Evolutionary conservation across 2,329 filamentous ascomycete species (phyloP).

Genomic region (Diaporthe citriasiana): DNA sequence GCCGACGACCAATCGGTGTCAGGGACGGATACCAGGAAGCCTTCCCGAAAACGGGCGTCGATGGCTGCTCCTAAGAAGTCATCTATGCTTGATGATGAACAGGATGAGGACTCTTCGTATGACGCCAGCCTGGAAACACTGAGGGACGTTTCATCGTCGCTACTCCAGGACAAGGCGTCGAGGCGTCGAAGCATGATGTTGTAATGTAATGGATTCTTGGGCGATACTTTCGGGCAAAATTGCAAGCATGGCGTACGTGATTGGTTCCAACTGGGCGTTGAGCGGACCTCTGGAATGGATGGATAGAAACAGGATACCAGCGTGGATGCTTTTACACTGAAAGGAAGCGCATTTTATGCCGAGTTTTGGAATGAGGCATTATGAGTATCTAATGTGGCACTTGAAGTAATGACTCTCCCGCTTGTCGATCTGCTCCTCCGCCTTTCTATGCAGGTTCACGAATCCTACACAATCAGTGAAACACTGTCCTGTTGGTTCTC

Average conservation of each 20-base stretch:
- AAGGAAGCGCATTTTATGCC: slow-evolving; percentile 34
- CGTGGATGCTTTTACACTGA: slow-evolving; percentile 33
- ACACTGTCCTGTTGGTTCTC: background rate
- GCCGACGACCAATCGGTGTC: slow-evolving; percentile 34
- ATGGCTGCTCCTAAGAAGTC: slow-evolving; percentile 56
- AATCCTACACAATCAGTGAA: background rate
- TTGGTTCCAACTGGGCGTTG: background rate
- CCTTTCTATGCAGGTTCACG: background rate
- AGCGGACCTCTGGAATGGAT: background rate
- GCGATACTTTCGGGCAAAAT: background rate
- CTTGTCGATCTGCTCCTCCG: slow-evolving; percentile 2
- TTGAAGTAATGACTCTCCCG: slow-evolving; percentile 12
- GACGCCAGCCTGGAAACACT: slow-evolving; percentile 47
- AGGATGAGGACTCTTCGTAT: slow-evolving; percentile 51
- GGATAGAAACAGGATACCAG: slow-evolving; percentile 32
- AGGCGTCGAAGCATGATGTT: slow-evolving; percentile 73
- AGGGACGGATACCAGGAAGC: slow-evolving; percentile 44
- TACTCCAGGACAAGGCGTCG: slow-evolving; percentile 53
- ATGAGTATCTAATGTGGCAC: slow-evolving; percentile 30
- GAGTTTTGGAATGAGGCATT: slow-evolving; percentile 29
- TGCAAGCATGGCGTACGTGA: slow-evolving; percentile 28
- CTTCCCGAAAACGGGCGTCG: slow-evolving; percentile 58
- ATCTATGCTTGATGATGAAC: slow-evolving; percentile 47
- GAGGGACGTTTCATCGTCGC: slow-evolving; percentile 44
- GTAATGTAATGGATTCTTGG: slow-evolving; percentile 52